These are phyloP conservation scores for Alternaria tenuissima DNA, from an alignment of 2,329 filamentous ascomycete genomes.

Conservation along the genomic window DNA sequence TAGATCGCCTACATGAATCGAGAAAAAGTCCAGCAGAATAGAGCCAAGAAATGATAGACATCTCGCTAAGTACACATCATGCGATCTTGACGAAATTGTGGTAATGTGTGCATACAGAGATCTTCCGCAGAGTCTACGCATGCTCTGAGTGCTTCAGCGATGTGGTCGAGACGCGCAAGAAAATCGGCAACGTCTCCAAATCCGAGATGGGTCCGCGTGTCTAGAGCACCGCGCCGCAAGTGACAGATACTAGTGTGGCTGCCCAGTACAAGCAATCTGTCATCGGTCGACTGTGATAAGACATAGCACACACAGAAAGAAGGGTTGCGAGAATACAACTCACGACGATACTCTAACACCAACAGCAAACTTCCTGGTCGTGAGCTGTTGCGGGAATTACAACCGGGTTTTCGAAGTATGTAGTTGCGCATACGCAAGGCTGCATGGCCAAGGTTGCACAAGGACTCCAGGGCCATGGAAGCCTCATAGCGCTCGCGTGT, in stretches of 20 bases:
- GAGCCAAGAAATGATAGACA: conserved; percentile 12
- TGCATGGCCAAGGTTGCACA: conserved; percentile 18
- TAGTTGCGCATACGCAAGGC: conserved; percentile 22
- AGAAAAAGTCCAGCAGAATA: neutral
- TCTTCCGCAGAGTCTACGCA: conserved; percentile 8
- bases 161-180: conserved; percentile 8
- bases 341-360: neutral
- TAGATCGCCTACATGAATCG: conserved; percentile 15
- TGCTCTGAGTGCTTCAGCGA: conserved; percentile 1
- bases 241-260: conserved; percentile 8
- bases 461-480: conserved; percentile 21
- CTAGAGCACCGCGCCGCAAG: conserved; percentile 11
- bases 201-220: conserved; percentile 6
- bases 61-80: conserved; percentile 13
- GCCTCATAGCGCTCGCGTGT: conserved; percentile 15
- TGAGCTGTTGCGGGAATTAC: conserved; percentile 2
- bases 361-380: conserved; percentile 2
- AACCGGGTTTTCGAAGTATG: conserved; percentile 8
- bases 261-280: conserved; percentile 5
- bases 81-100: conserved; percentile 13
- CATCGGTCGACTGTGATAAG: neutral
- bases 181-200: conserved; percentile 5
- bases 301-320: neutral
- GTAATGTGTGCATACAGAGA: conserved; percentile 6
- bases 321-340: neutral